A percentile compares a stretch with the other conserved stretches of the same genome.
These are phyloP conservation scores for Lantana camara DNA, from an alignment of 257 asterid genomes.

Conservation along the genomic window DNA sequence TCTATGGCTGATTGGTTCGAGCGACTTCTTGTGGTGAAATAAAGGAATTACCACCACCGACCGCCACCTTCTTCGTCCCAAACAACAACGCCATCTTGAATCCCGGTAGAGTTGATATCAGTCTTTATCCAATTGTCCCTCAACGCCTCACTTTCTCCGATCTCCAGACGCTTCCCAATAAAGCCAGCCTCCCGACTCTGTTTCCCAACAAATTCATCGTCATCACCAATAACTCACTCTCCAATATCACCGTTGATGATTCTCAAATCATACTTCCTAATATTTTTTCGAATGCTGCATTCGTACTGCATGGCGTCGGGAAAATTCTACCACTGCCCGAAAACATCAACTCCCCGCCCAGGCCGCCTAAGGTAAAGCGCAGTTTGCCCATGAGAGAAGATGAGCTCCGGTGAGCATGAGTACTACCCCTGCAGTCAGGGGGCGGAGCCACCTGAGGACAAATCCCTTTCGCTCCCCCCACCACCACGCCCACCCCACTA, in stretches of 20 bases:
- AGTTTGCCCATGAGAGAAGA: conserved; percentile 15
- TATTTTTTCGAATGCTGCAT: too few species aligned
- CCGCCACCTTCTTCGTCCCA: conserved; percentile 77
- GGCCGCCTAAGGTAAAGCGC: conserved; percentile 10
- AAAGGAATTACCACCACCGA: conserved; percentile 51
- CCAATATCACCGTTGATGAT: conserved; percentile 54
- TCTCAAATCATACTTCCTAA: conserved; percentile 52
- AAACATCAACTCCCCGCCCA: not conserved
- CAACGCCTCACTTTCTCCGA: conserved; percentile 69
- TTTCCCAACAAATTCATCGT: conserved; percentile 51
- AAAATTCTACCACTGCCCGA: conserved; percentile 40
- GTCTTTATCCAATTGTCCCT: conserved; percentile 67
- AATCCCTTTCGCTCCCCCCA: too few species aligned
- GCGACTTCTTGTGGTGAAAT: conserved; percentile 64
- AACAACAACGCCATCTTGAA: conserved; percentile 47
- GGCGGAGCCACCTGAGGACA: too few species aligned
- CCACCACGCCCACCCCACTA: too few species aligned
- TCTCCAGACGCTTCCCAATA: conserved; percentile 28
- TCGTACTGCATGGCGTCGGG: conserved; percentile 60
- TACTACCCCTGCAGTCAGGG: too few species aligned
- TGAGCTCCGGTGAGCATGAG: not conserved
- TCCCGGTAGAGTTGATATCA: conserved; percentile 27
- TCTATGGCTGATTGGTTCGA: conserved; percentile 57
- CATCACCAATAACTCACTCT: conserved; percentile 49
- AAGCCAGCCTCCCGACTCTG: conserved; percentile 65